phyloP scores from a whole-genome alignment of 768 basidiomycete genomes.

The Daedaleopsis nitida region DNA sequence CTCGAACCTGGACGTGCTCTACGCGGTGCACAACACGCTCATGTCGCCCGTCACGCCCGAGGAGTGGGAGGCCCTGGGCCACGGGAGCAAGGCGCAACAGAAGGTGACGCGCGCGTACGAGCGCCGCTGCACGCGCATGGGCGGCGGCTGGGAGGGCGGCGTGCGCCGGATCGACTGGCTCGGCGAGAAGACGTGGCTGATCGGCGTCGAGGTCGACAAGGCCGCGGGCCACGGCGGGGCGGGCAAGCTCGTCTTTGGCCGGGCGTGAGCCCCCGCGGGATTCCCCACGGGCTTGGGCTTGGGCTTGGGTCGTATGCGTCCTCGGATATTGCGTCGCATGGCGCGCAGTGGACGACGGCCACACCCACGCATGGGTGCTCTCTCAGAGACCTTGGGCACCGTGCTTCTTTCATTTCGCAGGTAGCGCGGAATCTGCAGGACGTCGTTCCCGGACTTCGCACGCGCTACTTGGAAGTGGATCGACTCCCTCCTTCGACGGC shows the following conservation, averaged over 20 bases:
- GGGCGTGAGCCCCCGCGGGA: constrained; percentile 32
- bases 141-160: constrained; percentile 70
- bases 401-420: no score
- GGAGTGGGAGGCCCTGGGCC: constrained; percentile 65
- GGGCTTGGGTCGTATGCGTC: no score
- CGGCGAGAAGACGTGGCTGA: constrained; percentile 57
- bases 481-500: neutral
- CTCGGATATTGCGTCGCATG: no score
- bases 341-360: no score
- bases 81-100: constrained; percentile 57
- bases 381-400: no score
- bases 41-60: constrained; percentile 56
- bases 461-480: neutral
- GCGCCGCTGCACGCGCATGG: constrained; percentile 57
- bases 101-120: constrained; percentile 64
- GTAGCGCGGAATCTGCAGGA: neutral
- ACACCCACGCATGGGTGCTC: no score
- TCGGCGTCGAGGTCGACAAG: constrained; percentile 63
- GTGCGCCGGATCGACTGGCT: constrained; percentile 70
- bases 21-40: constrained; percentile 59
- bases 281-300: neutral
- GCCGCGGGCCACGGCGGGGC: constrained; percentile 38
- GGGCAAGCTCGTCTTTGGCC: constrained; percentile 53
- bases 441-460: neutral
- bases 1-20: constrained; percentile 66